Conservation (phyloP, 2,329 filamentous ascomycete species). For the Claviceps sp. region DNA sequence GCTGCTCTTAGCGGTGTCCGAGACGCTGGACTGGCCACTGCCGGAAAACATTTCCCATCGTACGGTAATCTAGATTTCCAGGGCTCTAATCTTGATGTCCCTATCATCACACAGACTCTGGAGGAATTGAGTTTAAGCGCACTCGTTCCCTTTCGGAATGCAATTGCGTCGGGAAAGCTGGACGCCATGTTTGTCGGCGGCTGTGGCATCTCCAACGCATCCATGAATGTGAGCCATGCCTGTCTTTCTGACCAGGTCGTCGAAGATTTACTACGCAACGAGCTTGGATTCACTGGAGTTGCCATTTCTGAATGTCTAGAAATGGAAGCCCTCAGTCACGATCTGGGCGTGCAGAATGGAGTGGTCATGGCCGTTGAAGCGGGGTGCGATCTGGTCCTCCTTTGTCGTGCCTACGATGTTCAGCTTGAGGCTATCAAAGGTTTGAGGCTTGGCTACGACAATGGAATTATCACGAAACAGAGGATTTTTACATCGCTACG, state of each 20-base stretch:
- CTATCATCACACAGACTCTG: conserved; percentile 87
- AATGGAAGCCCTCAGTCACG: conserved; percentile 91
- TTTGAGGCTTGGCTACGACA: conserved; percentile 78
- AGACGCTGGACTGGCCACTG: conserved; percentile 75
- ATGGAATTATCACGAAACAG: conserved; percentile 71
- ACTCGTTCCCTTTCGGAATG: conserved; percentile 81
- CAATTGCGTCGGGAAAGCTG: conserved; percentile 65
- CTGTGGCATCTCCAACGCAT: conserved; percentile 80
- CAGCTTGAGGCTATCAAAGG: conserved; percentile 88
- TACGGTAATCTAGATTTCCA: conserved; percentile 93
- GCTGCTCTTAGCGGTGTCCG: conserved; percentile 87
- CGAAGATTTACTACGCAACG: conserved; percentile 74
- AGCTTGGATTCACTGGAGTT: conserved; percentile 81
- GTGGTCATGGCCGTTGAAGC: conserved; percentile 97
- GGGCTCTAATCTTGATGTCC: conserved; percentile 80
- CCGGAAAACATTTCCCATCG: conserved; percentile 92
- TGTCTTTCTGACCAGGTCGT: conserved; percentile 90
- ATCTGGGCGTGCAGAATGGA: conserved; percentile 92
- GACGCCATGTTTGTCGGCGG: conserved; percentile 95
- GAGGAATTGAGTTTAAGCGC: conserved; percentile 89
- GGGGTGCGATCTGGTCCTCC: conserved; percentile 80
- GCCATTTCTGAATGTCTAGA: conserved; percentile 92
- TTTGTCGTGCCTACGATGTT: conserved; percentile 77
- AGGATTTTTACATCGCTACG: conserved; percentile 69
- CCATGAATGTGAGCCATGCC: conserved; percentile 90